Evolutionary conservation across 148 eudicot species (phyloP), one percentile per base, ranked within the genome.

Genomic region (Amaranthus cruentus): DNA sequence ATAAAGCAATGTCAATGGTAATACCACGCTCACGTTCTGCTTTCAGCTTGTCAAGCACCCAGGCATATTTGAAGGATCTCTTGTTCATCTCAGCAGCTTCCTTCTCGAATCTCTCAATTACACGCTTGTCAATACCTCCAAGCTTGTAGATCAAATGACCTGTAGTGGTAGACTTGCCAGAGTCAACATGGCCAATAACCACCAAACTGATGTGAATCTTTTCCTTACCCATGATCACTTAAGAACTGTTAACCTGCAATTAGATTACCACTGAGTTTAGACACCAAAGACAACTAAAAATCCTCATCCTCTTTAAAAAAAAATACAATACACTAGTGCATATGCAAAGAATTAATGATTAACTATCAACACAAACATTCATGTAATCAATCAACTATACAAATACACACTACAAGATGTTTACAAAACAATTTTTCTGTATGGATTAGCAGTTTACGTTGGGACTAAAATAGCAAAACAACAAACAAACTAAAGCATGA

Each of bases 51-150:
- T 84, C 87, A 50, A 84, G 84, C 38, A 84, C 85, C 87, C 87
- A 84, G 4, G 87, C 87, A 43, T 83, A 86, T 85, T 86, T 81
- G 78, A 86, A 85, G 51, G 88, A 83, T 79, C 88, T 83, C 81
- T 86, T 86, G 86, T 86, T 86, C 88, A 86, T 83, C 86, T 86
- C 88, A 81, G 86, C 86, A 47, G 85, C 86, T 56, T 86, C 88
- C 81, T 85, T 86, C 82, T 83, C 86, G 49, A 86, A 83, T 55
- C 86, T 83, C 84, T 85, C 88, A 5, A 86, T 86, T 18, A 81
- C 85, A 83, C 86, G 81, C 86, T 86, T 86, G 86, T 86, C 88
- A 70, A 86, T 83, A 62, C 86, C 86, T 10, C 86, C 86, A 56
- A 86, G 83, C 88, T 81, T 86, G 85, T 83, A 86, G 85, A 81